These are phyloP conservation scores for Podospora pseudoanserina DNA, from an alignment of 495 filamentous ascomycete species.

Conservation along the genomic window DNA sequence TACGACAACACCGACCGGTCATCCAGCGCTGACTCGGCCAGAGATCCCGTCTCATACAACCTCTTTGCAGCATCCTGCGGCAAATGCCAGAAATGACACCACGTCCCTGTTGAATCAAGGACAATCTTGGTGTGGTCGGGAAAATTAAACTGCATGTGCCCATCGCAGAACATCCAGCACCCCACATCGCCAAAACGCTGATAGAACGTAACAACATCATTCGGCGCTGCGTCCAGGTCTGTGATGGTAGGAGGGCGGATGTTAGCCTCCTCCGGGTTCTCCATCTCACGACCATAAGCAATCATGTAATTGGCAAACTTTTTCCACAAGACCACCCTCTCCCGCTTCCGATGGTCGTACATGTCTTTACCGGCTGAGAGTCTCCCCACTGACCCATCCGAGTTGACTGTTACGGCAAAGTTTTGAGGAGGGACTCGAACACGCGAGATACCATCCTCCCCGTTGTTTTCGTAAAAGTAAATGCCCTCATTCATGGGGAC, in stretches of 20 bases:
- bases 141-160: conserved; percentile 93
- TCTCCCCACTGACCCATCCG: conserved; percentile 52
- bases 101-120: conserved; percentile 67
- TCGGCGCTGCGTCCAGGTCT: conserved; percentile 41
- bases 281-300: conserved; percentile 52
- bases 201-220: conserved; percentile 80
- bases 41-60: conserved; percentile 57
- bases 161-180: conserved; percentile 85
- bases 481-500: conserved; percentile 61
- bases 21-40: conserved; percentile 64
- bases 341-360: conserved; percentile 67
- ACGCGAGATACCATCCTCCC: conserved; percentile 60
- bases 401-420: conserved; percentile 53
- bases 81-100: conserved; percentile 82
- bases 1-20: conserved; percentile 57
- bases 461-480: conserved; percentile 76
- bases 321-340: conserved; percentile 75
- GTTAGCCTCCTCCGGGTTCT: conserved; percentile 44
- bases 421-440: conserved; percentile 57
- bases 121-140: conserved; percentile 95
- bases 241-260: conserved; percentile 50
- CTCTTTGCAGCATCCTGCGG: conserved; percentile 63
- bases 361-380: conserved; percentile 50
- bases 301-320: conserved; percentile 97
- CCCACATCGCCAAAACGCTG: conserved; percentile 83